A percentile compares a stretch with the other conserved stretches of the same genome.
Conservation (phyloP, 2,329 filamentous ascomycete genomes). For the Xylariaceae sp. region DNA sequence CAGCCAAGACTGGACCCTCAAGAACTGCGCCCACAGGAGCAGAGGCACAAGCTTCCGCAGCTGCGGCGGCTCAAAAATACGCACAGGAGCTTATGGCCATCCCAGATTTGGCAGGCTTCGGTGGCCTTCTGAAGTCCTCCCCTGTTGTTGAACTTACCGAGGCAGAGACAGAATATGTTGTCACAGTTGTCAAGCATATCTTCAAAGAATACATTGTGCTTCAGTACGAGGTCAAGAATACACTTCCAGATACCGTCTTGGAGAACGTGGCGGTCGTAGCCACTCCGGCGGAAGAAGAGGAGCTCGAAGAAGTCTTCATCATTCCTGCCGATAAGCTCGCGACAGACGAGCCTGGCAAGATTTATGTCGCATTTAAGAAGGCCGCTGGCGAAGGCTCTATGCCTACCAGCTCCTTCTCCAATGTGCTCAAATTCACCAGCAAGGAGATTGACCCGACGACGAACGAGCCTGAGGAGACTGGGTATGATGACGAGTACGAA, state of each 20-base stretch:
- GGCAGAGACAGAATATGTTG: conserved; percentile 95
- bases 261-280: conserved; percentile 85
- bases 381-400: conserved; percentile 72
- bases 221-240: conserved; percentile 98
- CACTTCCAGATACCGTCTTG: conserved; percentile 82
- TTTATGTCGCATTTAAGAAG: conserved; percentile 95
- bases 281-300: conserved; percentile 76
- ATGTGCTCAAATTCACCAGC: conserved; percentile 92
- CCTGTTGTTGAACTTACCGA: conserved; percentile 85
- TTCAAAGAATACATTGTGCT: conserved; percentile 97
- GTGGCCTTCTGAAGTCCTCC: conserved; percentile 88
- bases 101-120: conserved; percentile 87
- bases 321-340: conserved; percentile 80
- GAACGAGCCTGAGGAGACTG: conserved; percentile 84
- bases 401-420: conserved; percentile 79
- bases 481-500: conserved; percentile 98
- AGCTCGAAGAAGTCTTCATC: conserved; percentile 88
- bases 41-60: conserved; percentile 73
- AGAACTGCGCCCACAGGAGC: conserved; percentile 69
- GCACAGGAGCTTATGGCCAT: conserved; percentile 83
- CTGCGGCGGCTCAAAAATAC: conserved; percentile 83
- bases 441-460: conserved; percentile 97
- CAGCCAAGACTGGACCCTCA: conserved; percentile 74
- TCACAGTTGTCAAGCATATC: conserved; percentile 89
- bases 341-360: conserved; percentile 84